Evolutionary conservation across 306 rosid genomes (phyloP).

Genomic region (Acacia acuminata): DNA sequence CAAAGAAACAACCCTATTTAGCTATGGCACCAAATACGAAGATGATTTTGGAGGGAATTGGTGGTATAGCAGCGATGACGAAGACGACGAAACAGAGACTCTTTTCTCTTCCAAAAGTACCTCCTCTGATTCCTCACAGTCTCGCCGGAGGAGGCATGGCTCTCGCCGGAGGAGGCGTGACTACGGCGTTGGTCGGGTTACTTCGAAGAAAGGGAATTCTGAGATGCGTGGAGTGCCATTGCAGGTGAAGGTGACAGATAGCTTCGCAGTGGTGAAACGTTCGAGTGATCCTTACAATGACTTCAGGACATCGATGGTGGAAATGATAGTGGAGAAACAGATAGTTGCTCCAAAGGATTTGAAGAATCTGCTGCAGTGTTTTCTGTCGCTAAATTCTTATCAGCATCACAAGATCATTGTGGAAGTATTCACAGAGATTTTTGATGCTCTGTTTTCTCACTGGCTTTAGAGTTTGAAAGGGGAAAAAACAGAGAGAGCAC

Average conservation of each 20-base stretch:
- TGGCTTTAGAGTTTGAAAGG: conserved; percentile 42
- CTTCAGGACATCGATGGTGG: conserved; percentile 89
- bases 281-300: conserved; percentile 92
- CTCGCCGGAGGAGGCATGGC: conserved; percentile 32
- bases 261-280: conserved; percentile 92
- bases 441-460: conserved; percentile 81
- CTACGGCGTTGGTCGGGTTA: conserved; percentile 17
- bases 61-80: conserved; percentile 83
- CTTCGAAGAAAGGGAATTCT: conserved; percentile 21
- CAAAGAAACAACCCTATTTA: conserved; percentile 48
- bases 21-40: conserved; percentile 50
- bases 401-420: conserved; percentile 79
- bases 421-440: conserved; percentile 89
- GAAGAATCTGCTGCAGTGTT: conserved; percentile 88
- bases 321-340: conserved; percentile 94
- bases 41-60: conserved; percentile 56
- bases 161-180: conserved; percentile 30
- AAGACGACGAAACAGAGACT: conserved; percentile 73
- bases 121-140: conserved; percentile 75
- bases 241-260: conserved; percentile 76
- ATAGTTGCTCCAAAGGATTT: conserved; percentile 70
- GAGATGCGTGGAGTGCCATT: conserved; percentile 60
- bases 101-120: conserved; percentile 76
- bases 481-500: conserved; percentile 15
- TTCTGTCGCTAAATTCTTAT: conserved; percentile 68